Conservation (phyloP, 2,329 filamentous ascomycete species). For the Ceratocystis papillata region DNA sequence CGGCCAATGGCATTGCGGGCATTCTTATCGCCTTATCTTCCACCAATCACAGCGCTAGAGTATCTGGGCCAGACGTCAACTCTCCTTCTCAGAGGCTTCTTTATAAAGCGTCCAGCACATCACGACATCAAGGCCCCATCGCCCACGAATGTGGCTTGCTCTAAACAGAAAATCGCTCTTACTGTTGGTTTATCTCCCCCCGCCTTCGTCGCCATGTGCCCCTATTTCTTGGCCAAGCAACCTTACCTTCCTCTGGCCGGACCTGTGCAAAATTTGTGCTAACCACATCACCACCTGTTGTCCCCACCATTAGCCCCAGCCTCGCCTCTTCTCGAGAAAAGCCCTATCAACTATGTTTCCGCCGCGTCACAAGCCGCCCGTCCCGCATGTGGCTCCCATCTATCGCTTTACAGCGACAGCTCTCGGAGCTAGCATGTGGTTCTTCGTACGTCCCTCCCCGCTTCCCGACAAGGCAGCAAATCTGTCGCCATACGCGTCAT, state of each 20-base stretch:
- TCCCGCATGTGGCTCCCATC: constrained; percentile 46
- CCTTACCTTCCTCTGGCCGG: too few relatives aligned
- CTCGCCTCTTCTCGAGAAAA: not conserved
- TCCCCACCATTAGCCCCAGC: not conserved
- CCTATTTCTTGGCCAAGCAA: too few relatives aligned
- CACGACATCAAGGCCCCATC: too few relatives aligned
- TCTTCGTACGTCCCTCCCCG: constrained; percentile 60
- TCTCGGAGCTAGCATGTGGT: constrained; percentile 96
- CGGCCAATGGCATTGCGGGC: too few relatives aligned
- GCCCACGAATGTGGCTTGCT: too few relatives aligned
- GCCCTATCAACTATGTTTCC: constrained; percentile 12
- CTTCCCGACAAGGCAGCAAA: not conserved
- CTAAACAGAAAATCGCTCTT: too few relatives aligned
- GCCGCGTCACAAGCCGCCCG: constrained; percentile 31
- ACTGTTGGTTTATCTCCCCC: too few relatives aligned
- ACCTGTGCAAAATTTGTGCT: not conserved
- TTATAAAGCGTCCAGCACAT: too few relatives aligned
- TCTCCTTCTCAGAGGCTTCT: too few relatives aligned
- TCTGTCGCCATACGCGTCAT: not conserved
- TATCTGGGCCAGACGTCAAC: too few relatives aligned
- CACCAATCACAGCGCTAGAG: not conserved
- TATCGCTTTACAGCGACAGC: constrained; percentile 81
- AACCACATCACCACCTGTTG: not conserved
- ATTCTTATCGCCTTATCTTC: constrained; percentile 4
- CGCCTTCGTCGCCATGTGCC: too few relatives aligned